These are phyloP conservation scores for Cichorium intybus DNA, from an alignment of 140 eudicot genomes.

Conservation along the genomic window DNA sequence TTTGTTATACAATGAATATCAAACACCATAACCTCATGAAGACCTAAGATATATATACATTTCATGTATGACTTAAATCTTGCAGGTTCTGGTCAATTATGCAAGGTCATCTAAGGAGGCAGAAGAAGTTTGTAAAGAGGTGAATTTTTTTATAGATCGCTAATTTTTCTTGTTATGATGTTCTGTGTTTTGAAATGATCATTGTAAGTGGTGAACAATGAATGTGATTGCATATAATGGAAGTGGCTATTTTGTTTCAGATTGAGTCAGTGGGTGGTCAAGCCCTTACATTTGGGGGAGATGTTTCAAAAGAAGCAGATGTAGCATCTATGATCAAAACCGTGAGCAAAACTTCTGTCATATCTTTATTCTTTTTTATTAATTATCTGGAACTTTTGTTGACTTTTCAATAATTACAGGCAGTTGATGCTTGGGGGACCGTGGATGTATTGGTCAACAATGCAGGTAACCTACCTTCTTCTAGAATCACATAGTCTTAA, in stretches of 20 bases:
- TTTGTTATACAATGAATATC: not conserved
- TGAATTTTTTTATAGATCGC: not conserved
- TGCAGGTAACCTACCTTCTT: slow-evolving; percentile 44
- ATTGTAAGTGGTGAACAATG: not conserved
- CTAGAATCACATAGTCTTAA: not conserved
- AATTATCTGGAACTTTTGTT: not conserved
- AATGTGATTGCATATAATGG: not conserved
- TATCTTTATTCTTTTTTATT: not conserved
- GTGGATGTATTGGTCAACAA: slow-evolving; percentile 59
- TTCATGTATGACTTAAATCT: too few species aligned
- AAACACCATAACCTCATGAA: not conserved
- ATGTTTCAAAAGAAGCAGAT: slow-evolving; percentile 61
- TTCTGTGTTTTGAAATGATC: not conserved
- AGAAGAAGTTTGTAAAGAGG: slow-evolving; percentile 55
- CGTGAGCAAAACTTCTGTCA: slow-evolving; percentile 31
- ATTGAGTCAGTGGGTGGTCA: slow-evolving; percentile 60
- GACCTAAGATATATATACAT: slow-evolving; percentile 17
- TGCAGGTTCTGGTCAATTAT: slow-evolving; percentile 57
- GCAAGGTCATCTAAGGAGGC: slow-evolving; percentile 57
- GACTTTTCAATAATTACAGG: slow-evolving; percentile 32
- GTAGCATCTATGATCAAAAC: slow-evolving; percentile 67
- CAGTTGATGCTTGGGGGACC: slow-evolving; percentile 76
- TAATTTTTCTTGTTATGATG: not conserved
- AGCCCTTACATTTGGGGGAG: slow-evolving; percentile 56
- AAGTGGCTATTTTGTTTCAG: slow-evolving; percentile 15